Base-by-base conservation (phyloP, 2,329 filamentous ascomycete species). In the Akanthomyces uredinophilus region DNA sequence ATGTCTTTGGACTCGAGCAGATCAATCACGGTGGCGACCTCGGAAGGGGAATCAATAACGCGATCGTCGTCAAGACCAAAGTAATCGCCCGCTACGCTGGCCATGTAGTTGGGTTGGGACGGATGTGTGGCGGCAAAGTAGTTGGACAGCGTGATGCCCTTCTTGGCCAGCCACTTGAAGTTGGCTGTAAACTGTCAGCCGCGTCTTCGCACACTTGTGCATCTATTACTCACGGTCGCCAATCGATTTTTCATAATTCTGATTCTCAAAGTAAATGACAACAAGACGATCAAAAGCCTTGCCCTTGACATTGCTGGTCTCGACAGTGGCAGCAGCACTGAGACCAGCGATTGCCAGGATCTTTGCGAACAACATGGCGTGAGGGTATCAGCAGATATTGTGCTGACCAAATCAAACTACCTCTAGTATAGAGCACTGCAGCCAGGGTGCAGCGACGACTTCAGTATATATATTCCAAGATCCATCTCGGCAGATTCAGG, bases 241-340 rank as follows among this genome's bases (percentile, higher is more conserved):
- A 47, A 79, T 78, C 2, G 89, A 87, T 68, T 86, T 83, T 50
- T 84, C 80, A 65, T 84, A 92, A 72, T 87, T 83, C 52, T 87
- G 89, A 71, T 92, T 93, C 77, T 92, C 90, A 51, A 92, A 80
- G 88, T 89, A 92, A 71, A 93, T 86, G 57, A 86, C 83, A 53
- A 87, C 85, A 65, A 91, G 86, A 18, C 90, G 85, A 71, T 92
- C 83, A 70, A 92, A 93, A 0, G 81, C 85, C 20, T 49, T 49
- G 24, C 60, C 60, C 24, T 51, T 56, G 46, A 62, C 60, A 22
- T 27, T 43, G 54, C 60, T 62, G 6, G 60, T 58, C 27, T 37
- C 8, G n/a, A 62, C 60, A 46, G 60, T 62, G 37, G 60, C 52
- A n/a, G 60, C 60, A 39, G 41, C 57, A 35, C 47, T 37, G 14